Conservation (phyloP, 148 eudicot species). For the Simmondsia chinensis region DNA sequence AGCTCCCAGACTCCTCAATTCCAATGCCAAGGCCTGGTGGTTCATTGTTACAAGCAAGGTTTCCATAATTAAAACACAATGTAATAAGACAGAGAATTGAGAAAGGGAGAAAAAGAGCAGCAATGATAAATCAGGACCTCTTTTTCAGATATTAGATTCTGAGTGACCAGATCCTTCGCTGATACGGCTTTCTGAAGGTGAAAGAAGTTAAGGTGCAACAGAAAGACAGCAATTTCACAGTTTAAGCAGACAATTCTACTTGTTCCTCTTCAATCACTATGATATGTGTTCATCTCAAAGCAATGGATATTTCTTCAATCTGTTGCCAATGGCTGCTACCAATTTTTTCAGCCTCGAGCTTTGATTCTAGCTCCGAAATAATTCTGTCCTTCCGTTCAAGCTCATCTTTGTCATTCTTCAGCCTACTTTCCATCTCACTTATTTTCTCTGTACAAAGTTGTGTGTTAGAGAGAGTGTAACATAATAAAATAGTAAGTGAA, state of each 20-base stretch:
- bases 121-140: conserved; percentile 23
- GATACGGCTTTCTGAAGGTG: conserved; percentile 45
- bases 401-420: conserved; percentile 29
- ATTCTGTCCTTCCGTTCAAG: conserved; percentile 30
- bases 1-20: conserved; percentile 33
- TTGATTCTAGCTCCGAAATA: conserved; percentile 35
- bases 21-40: conserved; percentile 35
- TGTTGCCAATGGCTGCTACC: conserved; percentile 17
- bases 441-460: conserved; percentile 31
- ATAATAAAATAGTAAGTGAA: neutral
- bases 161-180: conserved; percentile 38
- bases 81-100: neutral
- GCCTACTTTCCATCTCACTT: conserved; percentile 32
- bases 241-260: no score
- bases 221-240: neutral
- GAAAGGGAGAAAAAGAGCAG: neutral
- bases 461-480: conserved; percentile 1
- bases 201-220: conserved; percentile 26
- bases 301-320: conserved; percentile 45
- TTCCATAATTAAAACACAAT: neutral
- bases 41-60: conserved; percentile 1
- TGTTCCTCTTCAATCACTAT: neutral
- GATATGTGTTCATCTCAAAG: neutral
- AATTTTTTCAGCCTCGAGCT: conserved; percentile 31
- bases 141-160: conserved; percentile 38